phyloP scores from a whole-genome alignment of 2,329 filamentous ascomycete genomes.

The Aspergillus brasiliensis region DNA sequence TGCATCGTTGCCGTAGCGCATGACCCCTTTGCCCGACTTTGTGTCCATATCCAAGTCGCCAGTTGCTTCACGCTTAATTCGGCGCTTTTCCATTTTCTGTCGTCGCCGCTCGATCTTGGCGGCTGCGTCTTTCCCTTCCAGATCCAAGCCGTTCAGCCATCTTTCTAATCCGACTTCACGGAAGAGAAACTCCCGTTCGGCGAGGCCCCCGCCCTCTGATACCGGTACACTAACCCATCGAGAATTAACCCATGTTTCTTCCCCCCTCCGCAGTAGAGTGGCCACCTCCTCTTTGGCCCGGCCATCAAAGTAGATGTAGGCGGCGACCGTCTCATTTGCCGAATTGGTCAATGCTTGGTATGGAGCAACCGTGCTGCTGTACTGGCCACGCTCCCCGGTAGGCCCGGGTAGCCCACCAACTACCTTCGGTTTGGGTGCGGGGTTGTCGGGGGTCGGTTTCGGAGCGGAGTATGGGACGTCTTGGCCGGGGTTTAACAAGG shows the following conservation, averaged over 20 bases:
- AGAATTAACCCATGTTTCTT: constrained; percentile 99
- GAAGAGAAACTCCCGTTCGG: constrained; percentile 95
- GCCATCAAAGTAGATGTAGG: constrained; percentile 98
- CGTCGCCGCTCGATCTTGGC: constrained; percentile 70
- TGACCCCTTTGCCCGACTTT: constrained; percentile 53
- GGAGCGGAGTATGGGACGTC: constrained; percentile 91
- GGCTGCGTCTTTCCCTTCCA: constrained; percentile 89
- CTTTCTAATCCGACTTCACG: constrained; percentile 93
- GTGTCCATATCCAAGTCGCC: constrained; percentile 47
- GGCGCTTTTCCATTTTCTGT: constrained; percentile 76
- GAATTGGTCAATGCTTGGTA: constrained; percentile 93
- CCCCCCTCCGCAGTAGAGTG: constrained; percentile 84
- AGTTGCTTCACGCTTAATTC: constrained; percentile 71
- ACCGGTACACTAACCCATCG: constrained; percentile 95
- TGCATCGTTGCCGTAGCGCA: constrained; percentile 79
- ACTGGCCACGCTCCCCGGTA: constrained; percentile 54
- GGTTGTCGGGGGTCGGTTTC: constrained; percentile 73
- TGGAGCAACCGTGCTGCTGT: constrained; percentile 66
- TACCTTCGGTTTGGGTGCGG: constrained; percentile 77
- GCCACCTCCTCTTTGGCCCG: constrained; percentile 95
- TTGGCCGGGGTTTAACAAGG: constrained; percentile 82
- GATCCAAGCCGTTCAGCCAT: constrained; percentile 93
- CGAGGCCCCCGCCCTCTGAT: constrained; percentile 87
- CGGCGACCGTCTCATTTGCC: constrained; percentile 94
- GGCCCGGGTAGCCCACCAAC: constrained; percentile 70